Conservation (phyloP, 2,329 filamentous ascomycete genomes). For the Calonectria honghensis region DNA sequence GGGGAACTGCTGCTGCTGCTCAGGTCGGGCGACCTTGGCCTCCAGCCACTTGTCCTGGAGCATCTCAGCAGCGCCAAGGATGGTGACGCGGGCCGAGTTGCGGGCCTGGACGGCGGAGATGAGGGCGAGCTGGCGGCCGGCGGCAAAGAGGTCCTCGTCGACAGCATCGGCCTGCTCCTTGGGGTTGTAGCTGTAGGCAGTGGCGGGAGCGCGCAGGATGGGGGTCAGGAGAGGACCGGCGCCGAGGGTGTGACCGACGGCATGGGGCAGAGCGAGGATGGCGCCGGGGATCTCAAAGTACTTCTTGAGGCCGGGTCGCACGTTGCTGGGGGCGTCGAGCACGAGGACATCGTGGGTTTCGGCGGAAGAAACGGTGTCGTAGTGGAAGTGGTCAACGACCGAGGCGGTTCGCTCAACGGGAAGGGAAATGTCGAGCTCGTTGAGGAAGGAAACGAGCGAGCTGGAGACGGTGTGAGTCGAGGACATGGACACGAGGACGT, state of each 20-base stretch:
- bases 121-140: slow-evolving; percentile 87
- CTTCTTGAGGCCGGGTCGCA: slow-evolving; percentile 82
- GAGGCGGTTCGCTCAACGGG: slow-evolving; percentile 88
- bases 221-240: slow-evolving; percentile 85
- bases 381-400: slow-evolving; percentile 97
- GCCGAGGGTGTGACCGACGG: slow-evolving; percentile 88
- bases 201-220: slow-evolving; percentile 86
- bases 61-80: slow-evolving; percentile 91
- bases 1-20: slow-evolving; percentile 74
- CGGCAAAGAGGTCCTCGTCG: slow-evolving; percentile 87
- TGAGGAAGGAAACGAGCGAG: slow-evolving; percentile 84
- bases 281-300: slow-evolving; percentile 78
- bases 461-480: slow-evolving; percentile 81
- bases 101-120: slow-evolving; percentile 92
- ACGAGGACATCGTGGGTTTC: slow-evolving; percentile 94
- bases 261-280: slow-evolving; percentile 86
- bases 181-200: slow-evolving; percentile 94
- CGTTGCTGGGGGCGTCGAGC: slow-evolving; percentile 78
- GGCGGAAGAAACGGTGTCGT: slow-evolving; percentile 83
- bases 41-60: slow-evolving; percentile 93
- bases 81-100: slow-evolving; percentile 92
- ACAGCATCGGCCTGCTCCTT: slow-evolving; percentile 85
- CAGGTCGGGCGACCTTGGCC: slow-evolving; percentile 81
- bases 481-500: slow-evolving; percentile 90
- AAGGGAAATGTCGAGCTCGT: slow-evolving; percentile 92